Conservation (phyloP, 768 basidiomycete species). For the Lentinus tigrinus region DNA sequence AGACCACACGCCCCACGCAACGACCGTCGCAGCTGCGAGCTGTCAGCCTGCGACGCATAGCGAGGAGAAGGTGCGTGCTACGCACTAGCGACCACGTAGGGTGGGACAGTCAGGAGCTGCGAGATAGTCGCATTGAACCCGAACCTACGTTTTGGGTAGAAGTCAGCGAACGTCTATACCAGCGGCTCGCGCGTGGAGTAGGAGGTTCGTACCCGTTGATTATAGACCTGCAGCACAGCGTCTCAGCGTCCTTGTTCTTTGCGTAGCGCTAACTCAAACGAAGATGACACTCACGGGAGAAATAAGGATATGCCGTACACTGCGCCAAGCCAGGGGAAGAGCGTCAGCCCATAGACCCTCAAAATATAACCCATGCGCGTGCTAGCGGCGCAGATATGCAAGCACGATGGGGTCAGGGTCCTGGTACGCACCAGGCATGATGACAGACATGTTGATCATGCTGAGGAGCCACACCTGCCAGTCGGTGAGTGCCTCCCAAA, state of each 20-base stretch:
- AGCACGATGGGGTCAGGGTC: no score
- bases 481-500: constrained; percentile 53
- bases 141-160: constrained; percentile 52
- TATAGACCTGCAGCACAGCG: constrained; percentile 45
- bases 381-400: no score
- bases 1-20: constrained; percentile 54
- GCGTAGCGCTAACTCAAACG: background rate
- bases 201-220: constrained; percentile 45
- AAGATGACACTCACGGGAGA: constrained; percentile 51
- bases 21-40: constrained; percentile 47
- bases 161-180: background rate
- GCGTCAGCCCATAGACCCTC: background rate
- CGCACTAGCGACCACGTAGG: constrained; percentile 55
- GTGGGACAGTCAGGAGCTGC: constrained; percentile 68
- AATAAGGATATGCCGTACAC: constrained; percentile 70
- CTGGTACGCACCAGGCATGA: constrained; percentile 57
- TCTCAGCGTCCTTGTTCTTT: background rate
- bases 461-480: constrained; percentile 69
- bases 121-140: constrained; percentile 55
- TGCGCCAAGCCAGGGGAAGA: constrained; percentile 20
- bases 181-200: background rate
- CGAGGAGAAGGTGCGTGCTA: background rate
- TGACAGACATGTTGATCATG: constrained; percentile 53
- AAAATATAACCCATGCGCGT: background rate
- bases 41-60: background rate